Evolutionary conservation across 2,329 filamentous ascomycete genomes (phyloP), one percentile per base, ranked within the genome.

Genomic region (Ophiostoma piceae): DNA sequence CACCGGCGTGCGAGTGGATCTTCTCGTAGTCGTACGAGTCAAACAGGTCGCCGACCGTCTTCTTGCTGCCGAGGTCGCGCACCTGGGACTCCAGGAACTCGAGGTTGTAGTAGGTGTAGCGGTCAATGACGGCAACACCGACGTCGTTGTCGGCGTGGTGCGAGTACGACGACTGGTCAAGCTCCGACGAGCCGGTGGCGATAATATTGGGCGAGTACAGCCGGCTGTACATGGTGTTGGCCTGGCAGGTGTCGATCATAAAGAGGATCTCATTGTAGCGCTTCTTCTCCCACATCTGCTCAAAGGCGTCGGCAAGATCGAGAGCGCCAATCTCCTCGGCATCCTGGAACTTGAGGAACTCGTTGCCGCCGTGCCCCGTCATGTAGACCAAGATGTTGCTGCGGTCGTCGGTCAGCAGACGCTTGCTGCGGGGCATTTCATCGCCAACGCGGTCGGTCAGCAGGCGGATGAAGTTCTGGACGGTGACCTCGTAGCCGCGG

Each of bases 231-330:
- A 99, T 97, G 41, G 95, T 99, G 79, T 99, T 99, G 69, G 95
- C 95, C 82, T 99, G 95, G 82, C 95, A 99, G 0, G 95, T 99
- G 79, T 99, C 95, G 80, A 99, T 99, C 95, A 99, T 99, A 84
- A 99, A 99, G 71, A 99, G 87, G 75, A 99, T 89, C 80, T 99
- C 95, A 79, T 98, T 92, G 80, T 98, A 99, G 78, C 95, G 90
- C 83, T 96, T 96, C 88, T 99, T 99, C 85, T 99, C 95, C 92
- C 94, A 97, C 95, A 99, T 99, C 83, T 99, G 94, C 80, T 96
- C 93, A 78, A 99, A 98, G 0, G 95, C 95, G 79, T 99, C 92
- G 5, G 96, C 95, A 70, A 99, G 83, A 80, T 99, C 95, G 78
- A 96, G 97, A 0, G 93, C 93, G 70, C 92, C 94, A 74, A 99